Conservation (phyloP, 768 basidiomycete species). For the Boletus tylopilopsis region DNA sequence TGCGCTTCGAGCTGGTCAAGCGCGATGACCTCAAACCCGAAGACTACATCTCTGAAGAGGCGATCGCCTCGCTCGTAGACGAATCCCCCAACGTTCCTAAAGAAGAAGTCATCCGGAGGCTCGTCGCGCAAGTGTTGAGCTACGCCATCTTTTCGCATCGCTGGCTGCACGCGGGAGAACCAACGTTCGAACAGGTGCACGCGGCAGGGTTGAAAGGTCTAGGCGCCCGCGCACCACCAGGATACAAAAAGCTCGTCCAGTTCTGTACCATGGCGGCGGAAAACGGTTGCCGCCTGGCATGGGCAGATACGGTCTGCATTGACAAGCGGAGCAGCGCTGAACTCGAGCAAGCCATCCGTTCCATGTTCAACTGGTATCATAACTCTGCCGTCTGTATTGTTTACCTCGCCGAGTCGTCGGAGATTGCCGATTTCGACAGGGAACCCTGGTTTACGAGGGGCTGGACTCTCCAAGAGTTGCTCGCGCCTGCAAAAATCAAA, state of each 20-base stretch:
- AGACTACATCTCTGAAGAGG: not conserved
- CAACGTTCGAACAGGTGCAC: not conserved
- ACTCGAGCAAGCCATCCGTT: slow-evolving; percentile 8
- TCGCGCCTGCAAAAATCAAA: slow-evolving; percentile 3
- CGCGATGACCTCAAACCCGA: not conserved
- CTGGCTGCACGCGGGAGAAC: not conserved
- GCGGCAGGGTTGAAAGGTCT: not conserved
- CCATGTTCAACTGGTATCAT: slow-evolving; percentile 9
- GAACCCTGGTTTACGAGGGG: slow-evolving; percentile 8
- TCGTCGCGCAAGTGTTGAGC: not conserved
- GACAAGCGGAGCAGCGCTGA: slow-evolving; percentile 5
- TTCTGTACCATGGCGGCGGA: not conserved
- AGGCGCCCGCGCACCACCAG: not conserved
- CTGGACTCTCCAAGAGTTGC: slow-evolving; percentile 12
- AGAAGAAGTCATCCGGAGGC: not conserved
- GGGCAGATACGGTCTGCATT: slow-evolving; percentile 34
- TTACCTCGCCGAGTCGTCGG: not conserved
- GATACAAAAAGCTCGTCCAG: not conserved
- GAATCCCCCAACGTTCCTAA: not conserved
- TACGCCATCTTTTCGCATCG: slow-evolving; percentile 4
- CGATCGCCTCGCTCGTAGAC: not conserved
- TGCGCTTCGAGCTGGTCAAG: not conserved
- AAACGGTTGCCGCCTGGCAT: slow-evolving; percentile 5
- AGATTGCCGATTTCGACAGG: not conserved
- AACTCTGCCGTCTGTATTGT: not conserved